Evolutionary conservation across 179 eudicot species (phyloP), one percentile per base, ranked within the genome.

Genomic region (Beta macrorhiza): DNA sequence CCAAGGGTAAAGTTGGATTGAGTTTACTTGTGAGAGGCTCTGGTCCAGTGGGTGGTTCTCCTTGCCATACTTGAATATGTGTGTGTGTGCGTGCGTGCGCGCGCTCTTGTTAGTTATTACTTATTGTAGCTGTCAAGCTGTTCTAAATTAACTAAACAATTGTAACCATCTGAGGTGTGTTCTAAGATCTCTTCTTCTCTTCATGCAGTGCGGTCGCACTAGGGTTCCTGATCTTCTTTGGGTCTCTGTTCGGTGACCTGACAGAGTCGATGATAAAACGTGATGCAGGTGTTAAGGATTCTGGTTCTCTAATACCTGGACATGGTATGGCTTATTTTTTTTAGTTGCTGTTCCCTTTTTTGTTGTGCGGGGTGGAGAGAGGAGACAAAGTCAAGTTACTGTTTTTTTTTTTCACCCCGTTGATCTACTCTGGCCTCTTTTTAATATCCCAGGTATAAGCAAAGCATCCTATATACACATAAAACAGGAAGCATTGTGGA

Each of bases 221-320:
- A 72, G 99, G 98, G 75, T 63, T 92, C 81, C 86, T 96, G 81
- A 96, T 81, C 79, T 96, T 91, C 90, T 91, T 94, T 74, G 99
- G 97, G 59, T 96, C 99, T 81, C 97, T 96, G 81, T 96, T 92
- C 82, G 99, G 99, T 45, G 99, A 96, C 84, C 95, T 96, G 49
- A 90, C 83, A 0, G 97, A 96, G 90, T 96, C 99, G 1, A 91
- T 96, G 93, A 96, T 96, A 84, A 96, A 96, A 79, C 97, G 99
- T 56, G 99, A 96, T 88, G 99, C 99, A 37, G 99, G 99, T 75
- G 99, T 96, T 47, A 94, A 96, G 87, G 99, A 96, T 85, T 96
- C 99, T 64, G 98, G 99, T 45, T 85, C 97, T 65, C 98, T 96
- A 55, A 96, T 96, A 82, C 99, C 99, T 78, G 99, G 99, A 72